Conservation (phyloP, 1,284 basidiomycete species). For the Vanrija pseudolonga region DNA sequence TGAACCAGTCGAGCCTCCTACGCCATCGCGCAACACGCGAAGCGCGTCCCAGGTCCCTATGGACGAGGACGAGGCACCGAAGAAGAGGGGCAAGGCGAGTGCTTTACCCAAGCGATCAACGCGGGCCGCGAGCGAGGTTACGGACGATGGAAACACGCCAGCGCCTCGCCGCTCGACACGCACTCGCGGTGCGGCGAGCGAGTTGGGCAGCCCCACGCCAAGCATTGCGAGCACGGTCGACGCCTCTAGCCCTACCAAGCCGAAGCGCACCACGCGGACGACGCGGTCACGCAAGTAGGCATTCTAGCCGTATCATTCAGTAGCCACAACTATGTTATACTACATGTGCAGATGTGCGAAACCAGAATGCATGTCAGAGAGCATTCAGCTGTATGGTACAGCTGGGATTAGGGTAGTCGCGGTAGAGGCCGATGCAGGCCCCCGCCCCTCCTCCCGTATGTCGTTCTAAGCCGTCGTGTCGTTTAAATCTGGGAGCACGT, state of each 20-base stretch:
- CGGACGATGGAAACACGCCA: slow-evolving; percentile 8
- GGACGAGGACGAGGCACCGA: slow-evolving; percentile 21
- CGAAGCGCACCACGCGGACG: not conserved
- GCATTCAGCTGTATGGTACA: too few species aligned
- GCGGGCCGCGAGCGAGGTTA: slow-evolving; percentile 20
- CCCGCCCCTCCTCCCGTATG: too few species aligned
- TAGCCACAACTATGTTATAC: too few species aligned
- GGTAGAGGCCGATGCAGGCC: too few species aligned
- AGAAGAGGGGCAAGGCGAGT: slow-evolving; percentile 5
- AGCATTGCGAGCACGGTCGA: slow-evolving; percentile 23
- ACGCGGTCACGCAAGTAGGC: slow-evolving; percentile 17
- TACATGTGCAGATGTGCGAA: too few species aligned
- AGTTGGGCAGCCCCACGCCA: slow-evolving; percentile 39
- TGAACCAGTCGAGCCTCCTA: not conserved
- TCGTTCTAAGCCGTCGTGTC: too few species aligned
- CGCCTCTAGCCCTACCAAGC: not conserved
- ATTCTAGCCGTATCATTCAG: not conserved
- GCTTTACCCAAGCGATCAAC: slow-evolving; percentile 6
- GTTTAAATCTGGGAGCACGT: too few species aligned
- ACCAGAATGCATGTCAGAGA: too few species aligned
- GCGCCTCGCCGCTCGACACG: slow-evolving; percentile 22
- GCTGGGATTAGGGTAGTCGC: too few species aligned
- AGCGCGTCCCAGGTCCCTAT: slow-evolving; percentile 30
- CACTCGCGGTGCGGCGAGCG: slow-evolving; percentile 21
- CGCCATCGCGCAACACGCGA: slow-evolving; percentile 25